Conservation (phyloP, 352 stramenopile genomes). For the Globisporangium nunn region DNA sequence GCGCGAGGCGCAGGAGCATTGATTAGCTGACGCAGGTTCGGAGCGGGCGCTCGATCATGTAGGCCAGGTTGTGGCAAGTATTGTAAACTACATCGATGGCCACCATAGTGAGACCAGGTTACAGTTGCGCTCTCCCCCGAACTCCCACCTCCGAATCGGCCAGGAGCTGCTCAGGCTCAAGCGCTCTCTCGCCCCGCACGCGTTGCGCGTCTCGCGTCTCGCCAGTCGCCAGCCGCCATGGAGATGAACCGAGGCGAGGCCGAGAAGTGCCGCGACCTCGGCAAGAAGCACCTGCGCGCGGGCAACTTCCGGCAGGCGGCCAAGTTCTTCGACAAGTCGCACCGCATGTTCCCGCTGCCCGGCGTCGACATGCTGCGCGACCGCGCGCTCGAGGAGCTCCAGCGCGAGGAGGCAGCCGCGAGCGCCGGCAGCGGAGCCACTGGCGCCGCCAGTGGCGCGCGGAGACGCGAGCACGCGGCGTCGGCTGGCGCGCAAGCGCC, state of each 20-base stretch:
- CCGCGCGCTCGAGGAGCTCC: constrained; percentile 54
- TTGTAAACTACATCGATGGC: too few relatives aligned
- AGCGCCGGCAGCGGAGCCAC: not conserved
- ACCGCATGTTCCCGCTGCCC: constrained; percentile 83
- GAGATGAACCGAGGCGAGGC: constrained; percentile 91
- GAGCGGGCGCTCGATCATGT: not conserved
- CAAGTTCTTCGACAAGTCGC: constrained; percentile 91
- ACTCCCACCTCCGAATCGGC: too few relatives aligned
- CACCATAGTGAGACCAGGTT: too few relatives aligned
- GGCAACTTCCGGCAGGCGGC: constrained; percentile 84
- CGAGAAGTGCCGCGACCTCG: constrained; percentile 89
- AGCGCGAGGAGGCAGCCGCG: constrained; percentile 21
- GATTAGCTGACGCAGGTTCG: not conserved
- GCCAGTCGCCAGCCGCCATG: constrained; percentile 27
- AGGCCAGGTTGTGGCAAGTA: not conserved
- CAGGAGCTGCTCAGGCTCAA: too few relatives aligned
- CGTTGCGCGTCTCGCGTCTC: not conserved
- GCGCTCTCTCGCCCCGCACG: too few relatives aligned
- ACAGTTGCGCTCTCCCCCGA: too few relatives aligned
- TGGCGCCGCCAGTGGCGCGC: not conserved
- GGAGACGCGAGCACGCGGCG: constrained; percentile 3
- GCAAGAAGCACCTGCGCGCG: constrained; percentile 80
- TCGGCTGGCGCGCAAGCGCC: not conserved
- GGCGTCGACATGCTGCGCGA: constrained; percentile 79
- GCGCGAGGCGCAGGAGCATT: not conserved